Evolutionary conservation across 2,329 filamentous ascomycete species (phyloP), one percentile per base, ranked within the genome.

Genomic region (Elsinoe perseae): DNA sequence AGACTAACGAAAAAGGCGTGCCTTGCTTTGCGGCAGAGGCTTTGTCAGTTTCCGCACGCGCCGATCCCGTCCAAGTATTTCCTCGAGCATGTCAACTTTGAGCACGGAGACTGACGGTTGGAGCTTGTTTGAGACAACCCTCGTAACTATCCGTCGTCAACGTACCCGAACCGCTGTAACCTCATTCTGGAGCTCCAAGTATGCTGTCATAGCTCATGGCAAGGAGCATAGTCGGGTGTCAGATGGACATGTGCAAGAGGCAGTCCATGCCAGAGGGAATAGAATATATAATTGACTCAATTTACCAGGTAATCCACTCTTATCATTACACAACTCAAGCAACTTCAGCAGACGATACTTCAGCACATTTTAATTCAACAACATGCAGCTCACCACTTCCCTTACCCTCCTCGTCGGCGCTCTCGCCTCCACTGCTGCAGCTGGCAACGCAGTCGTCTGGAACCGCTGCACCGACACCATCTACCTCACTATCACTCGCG

Each of bases 401-500:
- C 40, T 57, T 38, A 23, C 58, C 32, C 20, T 64, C 50, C 44
- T 60, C 53, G 34, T 54, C 50, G 48, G 28, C 48, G 53, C 53
- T 25, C 12, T 59, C 27, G 54, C 56, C 50, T 59, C 53, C 52
- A 56, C 61, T 16, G 57, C 59, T 48, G 32, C 54, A 20, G 46
- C 59, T 32, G 59, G 57, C 32, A 60, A 52, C 14, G 56, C 61
- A 7, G 46, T 60, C 30, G 58, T 69, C 58, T 56, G 46, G 21
- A 68, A 68, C 60, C 60, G 61, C 57, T 69, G 68, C 61, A 28
- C 53, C 16, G 34, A 57, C n/a, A 44, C 54, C 14, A 50, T 66
- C 32, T 69, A 56, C 59, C 56, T 69, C 50, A 65, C 64, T 30
- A 59, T 66, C 57, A 61, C 60, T 56, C 58, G 64, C 54, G 59